phyloP scores from a whole-genome alignment of 257 asterid species.

The Penstemon newberryi region DNA sequence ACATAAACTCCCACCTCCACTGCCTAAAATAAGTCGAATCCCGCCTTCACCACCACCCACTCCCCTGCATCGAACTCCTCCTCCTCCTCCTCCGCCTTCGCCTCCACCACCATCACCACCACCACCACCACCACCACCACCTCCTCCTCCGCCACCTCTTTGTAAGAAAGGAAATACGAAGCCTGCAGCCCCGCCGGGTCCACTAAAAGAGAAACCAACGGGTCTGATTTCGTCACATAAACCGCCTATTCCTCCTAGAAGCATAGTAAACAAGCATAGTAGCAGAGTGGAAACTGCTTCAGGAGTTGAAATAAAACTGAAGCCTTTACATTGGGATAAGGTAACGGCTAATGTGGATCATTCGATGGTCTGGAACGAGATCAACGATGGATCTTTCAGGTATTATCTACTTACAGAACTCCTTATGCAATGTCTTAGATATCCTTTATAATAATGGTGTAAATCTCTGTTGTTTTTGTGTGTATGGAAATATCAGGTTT shows the following conservation, averaged over 20 bases:
- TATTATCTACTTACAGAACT: conserved; percentile 23
- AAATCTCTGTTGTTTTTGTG: conserved; percentile 1
- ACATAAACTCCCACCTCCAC: neutral
- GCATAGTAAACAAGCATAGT: conserved; percentile 20
- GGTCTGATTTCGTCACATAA: conserved; percentile 29
- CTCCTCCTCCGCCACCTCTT: conserved; percentile 38
- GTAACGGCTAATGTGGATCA: conserved; percentile 68
- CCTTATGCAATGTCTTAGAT: too few relatives aligned
- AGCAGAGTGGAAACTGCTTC: conserved; percentile 26
- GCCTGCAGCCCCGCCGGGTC: conserved; percentile 41
- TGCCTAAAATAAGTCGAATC: neutral
- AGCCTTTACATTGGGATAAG: conserved; percentile 93
- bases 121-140: conserved; percentile 28
- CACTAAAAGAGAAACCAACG: conserved; percentile 27
- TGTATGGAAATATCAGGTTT: conserved; percentile 45
- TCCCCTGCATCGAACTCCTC: conserved; percentile 21
- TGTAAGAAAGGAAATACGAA: conserved; percentile 16
- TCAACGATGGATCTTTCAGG: conserved; percentile 83
- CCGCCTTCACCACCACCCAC: conserved; percentile 43
- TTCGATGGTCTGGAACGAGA: conserved; percentile 90
- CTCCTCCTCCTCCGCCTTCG: conserved; percentile 15
- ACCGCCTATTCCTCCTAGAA: conserved; percentile 50
- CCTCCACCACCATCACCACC: conserved; percentile 28
- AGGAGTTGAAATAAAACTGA: conserved; percentile 47
- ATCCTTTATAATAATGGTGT: too few relatives aligned